Base-by-base conservation (phyloP, 139 green algal species). In the Coelastrella sp. region DNA sequence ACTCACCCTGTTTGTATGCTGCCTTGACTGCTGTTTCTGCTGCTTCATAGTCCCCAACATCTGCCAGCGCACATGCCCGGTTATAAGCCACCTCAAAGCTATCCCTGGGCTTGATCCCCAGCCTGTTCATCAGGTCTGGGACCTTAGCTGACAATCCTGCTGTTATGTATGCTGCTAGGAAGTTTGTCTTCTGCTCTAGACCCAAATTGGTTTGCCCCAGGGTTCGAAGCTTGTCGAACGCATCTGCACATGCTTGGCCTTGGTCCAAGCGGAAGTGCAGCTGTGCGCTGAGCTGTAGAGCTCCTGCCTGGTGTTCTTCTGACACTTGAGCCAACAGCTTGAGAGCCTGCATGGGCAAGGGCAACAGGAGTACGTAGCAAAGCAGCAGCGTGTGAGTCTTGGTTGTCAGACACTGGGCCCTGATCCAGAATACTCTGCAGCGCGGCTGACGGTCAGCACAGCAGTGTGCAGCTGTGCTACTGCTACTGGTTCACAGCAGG, bases 241-340 rank as follows among this genome's bases (percentile, higher is more conserved):
- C 87, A 22, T 76, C 79, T 56, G 82, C 66, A 88, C 94, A 96
- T 54, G 95, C 91, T 56, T 91, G 85, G 89, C 85, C 92, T 58
- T 93, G 32, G 59, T 95, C 96, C 66, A 98, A 76, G 47, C 96
- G 93, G 91, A 98, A 98, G 73, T 98, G 92, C 77, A 99, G 92
- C 93, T 99, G 97, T 3, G 95, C 97, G 64, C 95, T 84, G 58
- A 99, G 95, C 92, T 98, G 95, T 78, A 98, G 91, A 20, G 74
- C 4, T 65, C 66, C 23, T 19, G 66, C 56, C 7, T 14, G 20
- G 5, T 83, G 87, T 7, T 85, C 87, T 22, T 80, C 78, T 8
- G 71, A 14, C 57, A 93, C 91, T 13, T 76, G 11, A 11, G 8
- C 3, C 19, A 85, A 61, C 76, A 79, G 76, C 54, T 90, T 90